Conservation (phyloP, 2,329 filamentous ascomycete genomes). For the Hypomyces rosellus region DNA sequence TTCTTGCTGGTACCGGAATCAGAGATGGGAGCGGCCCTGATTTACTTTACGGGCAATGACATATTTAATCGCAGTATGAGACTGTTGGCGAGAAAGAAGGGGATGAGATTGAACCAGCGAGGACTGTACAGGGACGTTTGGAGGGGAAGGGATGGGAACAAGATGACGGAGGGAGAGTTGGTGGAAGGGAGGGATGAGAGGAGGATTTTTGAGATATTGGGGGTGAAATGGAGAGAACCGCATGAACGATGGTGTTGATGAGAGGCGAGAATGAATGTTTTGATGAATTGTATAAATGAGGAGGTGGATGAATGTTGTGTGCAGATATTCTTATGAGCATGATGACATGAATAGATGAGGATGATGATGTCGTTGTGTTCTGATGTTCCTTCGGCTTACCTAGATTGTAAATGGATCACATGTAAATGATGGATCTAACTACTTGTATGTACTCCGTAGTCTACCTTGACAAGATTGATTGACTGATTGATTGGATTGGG, state of each 20-base stretch:
- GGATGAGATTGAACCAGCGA: conserved; percentile 77
- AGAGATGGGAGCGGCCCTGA: conserved; percentile 74
- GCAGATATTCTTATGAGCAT: not conserved
- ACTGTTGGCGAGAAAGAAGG: conserved; percentile 70
- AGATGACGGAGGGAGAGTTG: conserved; percentile 60
- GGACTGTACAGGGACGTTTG: conserved; percentile 70
- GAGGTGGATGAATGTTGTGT: not conserved
- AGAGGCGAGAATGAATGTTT: not conserved
- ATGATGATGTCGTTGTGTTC: not conserved
- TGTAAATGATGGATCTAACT: not conserved
- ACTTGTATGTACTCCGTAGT: no score
- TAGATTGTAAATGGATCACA: not conserved
- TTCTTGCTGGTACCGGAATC: conserved; percentile 73
- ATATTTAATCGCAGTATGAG: conserved; percentile 88
- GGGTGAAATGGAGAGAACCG: conserved; percentile 78
- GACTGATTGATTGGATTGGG: no score
- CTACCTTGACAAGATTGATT: not conserved
- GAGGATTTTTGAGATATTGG: conserved; percentile 73
- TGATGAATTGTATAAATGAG: no score
- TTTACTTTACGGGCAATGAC: conserved; percentile 97
- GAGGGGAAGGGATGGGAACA: conserved; percentile 49
- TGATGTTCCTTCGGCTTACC: not conserved
- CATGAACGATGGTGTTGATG: conserved; percentile 66
- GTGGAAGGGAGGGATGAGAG: conserved; percentile 71
- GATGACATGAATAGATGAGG: not conserved